A percentile compares a stretch with the other conserved stretches of the same genome.
Conservation (phyloP, 805 yeast genomes). For the Wickerhamiella azyma region DNA sequence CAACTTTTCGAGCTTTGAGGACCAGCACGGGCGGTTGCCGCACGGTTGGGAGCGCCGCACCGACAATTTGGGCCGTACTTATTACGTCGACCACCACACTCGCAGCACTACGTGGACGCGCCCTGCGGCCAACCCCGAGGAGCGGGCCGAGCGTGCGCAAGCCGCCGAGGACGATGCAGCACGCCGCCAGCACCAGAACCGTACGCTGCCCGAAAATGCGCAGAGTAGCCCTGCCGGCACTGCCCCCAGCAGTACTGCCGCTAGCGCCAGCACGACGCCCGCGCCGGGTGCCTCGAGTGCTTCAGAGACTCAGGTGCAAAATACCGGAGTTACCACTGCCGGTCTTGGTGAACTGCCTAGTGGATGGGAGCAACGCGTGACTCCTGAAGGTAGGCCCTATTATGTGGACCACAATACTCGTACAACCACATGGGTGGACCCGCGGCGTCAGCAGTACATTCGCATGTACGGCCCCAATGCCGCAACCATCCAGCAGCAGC, state of each 20-base stretch:
- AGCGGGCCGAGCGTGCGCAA: constrained; percentile 44
- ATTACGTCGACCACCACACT: constrained; percentile 95
- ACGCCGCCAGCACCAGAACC: constrained; percentile 76
- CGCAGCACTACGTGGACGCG: constrained; percentile 99
- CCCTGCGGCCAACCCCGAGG: constrained; percentile 70
- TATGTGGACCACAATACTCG: constrained; percentile 99
- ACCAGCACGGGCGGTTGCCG: constrained; percentile 89
- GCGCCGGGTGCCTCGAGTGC: neutral
- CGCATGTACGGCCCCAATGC: constrained; percentile 74
- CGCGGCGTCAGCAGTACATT: constrained; percentile 95
- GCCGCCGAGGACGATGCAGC: constrained; percentile 69
- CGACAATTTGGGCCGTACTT: constrained; percentile 92
- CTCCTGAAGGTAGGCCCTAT: constrained; percentile 97
- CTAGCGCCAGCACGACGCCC: constrained; percentile 1
- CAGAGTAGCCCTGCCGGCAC: neutral
- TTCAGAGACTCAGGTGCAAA: constrained; percentile 34
- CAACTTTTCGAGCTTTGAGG: constrained; percentile 88
- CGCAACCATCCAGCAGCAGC: constrained; percentile 93
- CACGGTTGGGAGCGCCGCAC: constrained; percentile 99
- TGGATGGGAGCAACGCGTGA: constrained; percentile 98
- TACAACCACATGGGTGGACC: constrained; percentile 99
- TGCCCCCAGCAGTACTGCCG: neutral
- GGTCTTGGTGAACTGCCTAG: constrained; percentile 95
- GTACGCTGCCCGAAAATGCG: constrained; percentile 62
- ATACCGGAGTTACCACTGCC: constrained; percentile 80